Evolutionary conservation across 2,329 filamentous ascomycete genomes (phyloP), one percentile per base, ranked within the genome.

Genomic region (Trichoderma hamatum): DNA sequence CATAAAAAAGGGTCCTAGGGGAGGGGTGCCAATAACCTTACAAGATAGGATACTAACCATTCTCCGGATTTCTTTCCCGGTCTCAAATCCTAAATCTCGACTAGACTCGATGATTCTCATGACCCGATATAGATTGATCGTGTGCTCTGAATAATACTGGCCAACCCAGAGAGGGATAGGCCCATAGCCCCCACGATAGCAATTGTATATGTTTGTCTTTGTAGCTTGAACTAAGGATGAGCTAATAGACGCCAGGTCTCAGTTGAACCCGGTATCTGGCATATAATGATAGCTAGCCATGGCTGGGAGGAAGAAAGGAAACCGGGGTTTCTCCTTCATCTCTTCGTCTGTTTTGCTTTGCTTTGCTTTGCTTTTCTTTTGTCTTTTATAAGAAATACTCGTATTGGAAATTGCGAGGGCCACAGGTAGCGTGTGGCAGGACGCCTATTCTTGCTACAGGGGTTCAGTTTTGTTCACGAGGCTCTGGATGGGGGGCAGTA

Each of bases 171-270:
- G 30, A 26, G 19, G 61, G 49, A 16, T 16, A 14, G 26, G 56
- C 5, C 5, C 3, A 14, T 26, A 24, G 24, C 56, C 36, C 56
- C 36, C 46, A 43, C 16, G 34, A 16, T 28, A 4, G 19, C 16
- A 43, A 43, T 10, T 19, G 56, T 2, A 19, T 21, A 19, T 26
- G n/a, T 32, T 26, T 30, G 43, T 7, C 16, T 64, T 43, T 51
- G 61, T 30, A 54, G 39, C 30, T 19, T 21, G 14, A 55, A 34
- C 32, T 32, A 43, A 34, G 30, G 16, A 46, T 30, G 36, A 43
- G 26, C 58, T 46, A 61, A 61, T 19, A 43, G 36, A 28, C 28
- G 60, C 60, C 46, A 55, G 24, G 61, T 64, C 28, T 54, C 21
- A 36, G 19, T 30, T 30, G 19, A 28, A 34, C 49, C 49, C 36